These are phyloP conservation scores for Forsythia viridissima DNA, from an alignment of 257 asterid species.

Conservation along the genomic window DNA sequence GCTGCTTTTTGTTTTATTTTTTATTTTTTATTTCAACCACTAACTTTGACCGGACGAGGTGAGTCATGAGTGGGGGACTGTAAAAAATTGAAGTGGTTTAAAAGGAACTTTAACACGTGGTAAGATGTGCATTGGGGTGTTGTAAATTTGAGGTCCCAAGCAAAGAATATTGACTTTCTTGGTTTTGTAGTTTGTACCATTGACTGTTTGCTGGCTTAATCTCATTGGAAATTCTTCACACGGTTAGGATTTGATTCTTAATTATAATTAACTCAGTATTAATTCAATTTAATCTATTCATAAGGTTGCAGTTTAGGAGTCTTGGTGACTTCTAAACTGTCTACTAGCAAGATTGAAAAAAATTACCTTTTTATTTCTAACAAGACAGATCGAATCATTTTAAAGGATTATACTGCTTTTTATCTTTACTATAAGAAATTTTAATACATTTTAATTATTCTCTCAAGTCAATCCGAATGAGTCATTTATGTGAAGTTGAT, in stretches of 20 bases:
- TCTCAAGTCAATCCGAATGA: too few species aligned
- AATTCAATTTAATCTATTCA: too few species aligned
- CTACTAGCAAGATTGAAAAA: too few species aligned
- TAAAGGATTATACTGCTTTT: too few species aligned
- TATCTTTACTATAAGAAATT: too few species aligned
- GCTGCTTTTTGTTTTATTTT: too few species aligned
- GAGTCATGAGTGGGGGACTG: conserved; percentile 30
- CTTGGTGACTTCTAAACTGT: background rate
- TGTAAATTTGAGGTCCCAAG: conserved; percentile 39
- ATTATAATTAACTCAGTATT: too few species aligned
- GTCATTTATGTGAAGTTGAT: too few species aligned
- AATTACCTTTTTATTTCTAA: too few species aligned
- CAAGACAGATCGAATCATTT: too few species aligned
- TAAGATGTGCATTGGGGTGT: conserved; percentile 39
- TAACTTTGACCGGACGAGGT: conserved; percentile 23
- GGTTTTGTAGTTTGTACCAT: conserved; percentile 41
- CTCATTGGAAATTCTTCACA: background rate
- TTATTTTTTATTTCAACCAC: too few species aligned
- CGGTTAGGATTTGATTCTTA: background rate
- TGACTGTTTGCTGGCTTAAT: conserved; percentile 45
- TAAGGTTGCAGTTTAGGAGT: background rate
- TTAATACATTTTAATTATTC: too few species aligned
- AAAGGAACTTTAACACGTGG: conserved; percentile 53
- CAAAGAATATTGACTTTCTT: conserved; percentile 69
- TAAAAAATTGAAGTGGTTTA: conserved; percentile 22